Base-by-base conservation (phyloP, 768 basidiomycete species). In the Suillus luteus region DNA sequence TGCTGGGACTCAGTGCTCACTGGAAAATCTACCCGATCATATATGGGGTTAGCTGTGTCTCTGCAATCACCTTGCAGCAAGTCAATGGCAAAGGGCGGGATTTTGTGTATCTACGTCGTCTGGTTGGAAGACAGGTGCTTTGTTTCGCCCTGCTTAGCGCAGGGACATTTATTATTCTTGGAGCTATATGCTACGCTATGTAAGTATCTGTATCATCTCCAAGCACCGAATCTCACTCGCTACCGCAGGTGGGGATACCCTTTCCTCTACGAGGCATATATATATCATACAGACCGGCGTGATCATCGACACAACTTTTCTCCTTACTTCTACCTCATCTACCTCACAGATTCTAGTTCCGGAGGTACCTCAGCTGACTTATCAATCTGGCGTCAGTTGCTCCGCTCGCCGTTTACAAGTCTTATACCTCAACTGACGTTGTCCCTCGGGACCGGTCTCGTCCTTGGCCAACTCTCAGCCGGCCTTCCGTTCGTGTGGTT, bases 261-360 rank as follows among this genome's bases (percentile, higher is more conserved):
- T 0, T 97, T 99, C 80, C 76, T 99, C 22, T 82, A 91, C 62
- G 92, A 99, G 73, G 89, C 97, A 1, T 99, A 95, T 75, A 81
- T 99, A 15, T 99, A 99, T 74, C 97, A 99, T 68, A 78, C 93
- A 11, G 86, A 89, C 66, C 86, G 97, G 22, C 86, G 93, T 22
- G 97, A 99, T 76, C 96, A 99, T 70, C 90, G 96, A 62, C 97
- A 99, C 77, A 99, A 99, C 75, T 99, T 99, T 77, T 95, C 96
- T 7, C 93, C 95, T 0, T 97, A 98, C 79, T 99, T 97, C 77
- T 98, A 99, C 74, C 87, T 91, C 40, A 94, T 91, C 44, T 98
- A 99, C 75, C 86, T 99, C 61, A 89, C 88, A 0, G 91, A 95
- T 70, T 90, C 93, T 17, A 58, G 72, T 22, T 38, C 69, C 14